Evolutionary conservation across 345 rosid genomes (phyloP), one percentile per base, ranked within the genome.

Genomic region (Arabidopsis suecica): DNA sequence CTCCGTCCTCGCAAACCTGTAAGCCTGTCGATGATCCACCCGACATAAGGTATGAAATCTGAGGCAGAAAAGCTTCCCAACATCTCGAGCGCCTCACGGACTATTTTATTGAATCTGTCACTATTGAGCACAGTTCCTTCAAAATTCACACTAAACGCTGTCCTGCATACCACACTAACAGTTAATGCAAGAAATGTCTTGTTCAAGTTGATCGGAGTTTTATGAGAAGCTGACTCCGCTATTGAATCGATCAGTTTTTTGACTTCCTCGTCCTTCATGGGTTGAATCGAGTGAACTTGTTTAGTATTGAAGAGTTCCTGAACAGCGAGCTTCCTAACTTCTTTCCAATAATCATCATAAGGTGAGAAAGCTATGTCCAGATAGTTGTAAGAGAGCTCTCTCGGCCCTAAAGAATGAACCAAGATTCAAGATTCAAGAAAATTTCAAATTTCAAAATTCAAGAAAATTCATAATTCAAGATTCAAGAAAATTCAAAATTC

Each of bases 281-380:
- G 77, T 11, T 71, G 81, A 20, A 73, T 80, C 1, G 78, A 65
- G 32, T 76, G 73, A 23, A 82, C 85, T 37, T 78, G 59, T 5
- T 56, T 83, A 0, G 75, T n/a, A 50, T 56, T 83, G 42, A 88
- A 83, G 28, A 88, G 86, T 66, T 83, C 81, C 4, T 73, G 37
- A 10, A 36, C 75, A 32, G 81, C 69, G 1, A 82, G 48, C 58
- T 80, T 85, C 36, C 86, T 70, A 20, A 82, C 50, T 44, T 85
- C 86, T 55, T 79, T 82, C 85, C 87, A 84, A 47, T 80, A 83
- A 7, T 45, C 79, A 49, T 48, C 61, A 32, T 72, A 84, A 0
- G 88, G 88, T 4, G 86, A 60, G 44, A 83, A 88, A 48, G 51
- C 84, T 11, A 90, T 3, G 62, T 86, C 91, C 2, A 63, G 4